Base-by-base conservation (phyloP, 2,329 filamentous ascomycete species). In the Aaosphaeria pasadenensis region DNA sequence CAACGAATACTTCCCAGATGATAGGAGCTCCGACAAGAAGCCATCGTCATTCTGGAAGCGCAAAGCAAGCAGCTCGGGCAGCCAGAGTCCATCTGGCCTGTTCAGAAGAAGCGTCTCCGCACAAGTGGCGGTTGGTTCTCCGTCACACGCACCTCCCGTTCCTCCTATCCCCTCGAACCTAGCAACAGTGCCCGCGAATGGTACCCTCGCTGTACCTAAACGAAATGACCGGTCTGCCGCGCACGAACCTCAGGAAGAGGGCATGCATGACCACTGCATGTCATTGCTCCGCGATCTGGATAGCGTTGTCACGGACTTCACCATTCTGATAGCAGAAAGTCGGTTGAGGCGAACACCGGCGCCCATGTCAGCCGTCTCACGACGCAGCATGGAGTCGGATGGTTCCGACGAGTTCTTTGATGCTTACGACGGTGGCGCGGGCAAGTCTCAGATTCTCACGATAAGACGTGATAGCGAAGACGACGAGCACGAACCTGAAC, bases 331-430 rank as follows among this genome's bases (percentile, higher is more conserved):
- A 45, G 74, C 80, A 6, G 87, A 88, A 62, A 95, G 85, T 72
- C 95, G 94, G 69, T 83, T 87, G 36, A 81, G 91, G 43, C 83
- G 91, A 5, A 69, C 73, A 9, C 77, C 85, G 5, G 59, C 72
- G 17, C 77, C 83, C 41, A 46, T 55, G 24, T 63, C 68, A 7
- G 56, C 63, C 4, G 60, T 58, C 11, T 79, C 81, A 7, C 75
- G 83, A 35, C 77, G 80, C 61, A 96, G 91, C 62, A 82, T 95
- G 46, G 91, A 96, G 53, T 95, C 91, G 0, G 79, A 85, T 30
- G 64, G 62, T 40, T 87, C 88, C 1, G 89, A 95, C 48, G 92
- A 97, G 66, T 99, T 97, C 72, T 99, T 96, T 60, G 94, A 99
- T 67, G 94, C 94, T 1, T 85, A 51, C 61, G 86, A 84, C 44